These are phyloP conservation scores for Cubamyces sp. DNA, from an alignment of 768 basidiomycete species.

Conservation along the genomic window DNA sequence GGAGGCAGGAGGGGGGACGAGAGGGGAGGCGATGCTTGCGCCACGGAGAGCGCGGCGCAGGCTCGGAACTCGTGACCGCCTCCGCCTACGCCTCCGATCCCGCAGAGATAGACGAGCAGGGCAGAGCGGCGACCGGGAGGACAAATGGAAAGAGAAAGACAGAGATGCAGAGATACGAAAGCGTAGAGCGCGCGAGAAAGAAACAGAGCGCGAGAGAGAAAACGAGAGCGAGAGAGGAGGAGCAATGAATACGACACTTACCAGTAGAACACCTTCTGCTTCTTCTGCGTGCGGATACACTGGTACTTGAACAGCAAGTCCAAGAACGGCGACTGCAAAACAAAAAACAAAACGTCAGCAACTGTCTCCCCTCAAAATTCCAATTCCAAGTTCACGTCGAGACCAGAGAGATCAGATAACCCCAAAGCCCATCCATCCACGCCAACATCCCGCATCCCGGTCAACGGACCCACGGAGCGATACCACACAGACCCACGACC, in stretches of 20 bases:
- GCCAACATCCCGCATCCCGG: too few species aligned
- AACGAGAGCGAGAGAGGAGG: background rate
- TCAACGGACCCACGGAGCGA: too few species aligned
- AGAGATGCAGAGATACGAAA: too few species aligned
- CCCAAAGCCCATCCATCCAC: background rate
- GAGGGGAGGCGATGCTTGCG: background rate
- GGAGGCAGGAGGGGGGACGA: background rate
- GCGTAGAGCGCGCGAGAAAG: too few species aligned
- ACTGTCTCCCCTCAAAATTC: background rate
- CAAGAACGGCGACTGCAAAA: constrained; percentile 84
- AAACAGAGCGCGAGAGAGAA: background rate
- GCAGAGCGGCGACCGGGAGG: background rate
- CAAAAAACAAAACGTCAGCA: constrained; percentile 16
- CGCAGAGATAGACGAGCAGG: background rate
- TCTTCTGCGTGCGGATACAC: constrained; percentile 97
- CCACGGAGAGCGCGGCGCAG: background rate
- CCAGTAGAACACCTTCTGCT: constrained; percentile 99
- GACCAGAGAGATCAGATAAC: background rate
- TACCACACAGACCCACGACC: too few species aligned
- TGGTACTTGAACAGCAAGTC: constrained; percentile 95
- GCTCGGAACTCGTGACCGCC: too few species aligned
- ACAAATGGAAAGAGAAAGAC: too few species aligned
- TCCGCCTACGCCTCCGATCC: too few species aligned
- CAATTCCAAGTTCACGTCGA: background rate
- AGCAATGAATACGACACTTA: constrained; percentile 40